Conservation (phyloP, 2,329 filamentous ascomycete species). For the Chaetomium strumarium region DNA sequence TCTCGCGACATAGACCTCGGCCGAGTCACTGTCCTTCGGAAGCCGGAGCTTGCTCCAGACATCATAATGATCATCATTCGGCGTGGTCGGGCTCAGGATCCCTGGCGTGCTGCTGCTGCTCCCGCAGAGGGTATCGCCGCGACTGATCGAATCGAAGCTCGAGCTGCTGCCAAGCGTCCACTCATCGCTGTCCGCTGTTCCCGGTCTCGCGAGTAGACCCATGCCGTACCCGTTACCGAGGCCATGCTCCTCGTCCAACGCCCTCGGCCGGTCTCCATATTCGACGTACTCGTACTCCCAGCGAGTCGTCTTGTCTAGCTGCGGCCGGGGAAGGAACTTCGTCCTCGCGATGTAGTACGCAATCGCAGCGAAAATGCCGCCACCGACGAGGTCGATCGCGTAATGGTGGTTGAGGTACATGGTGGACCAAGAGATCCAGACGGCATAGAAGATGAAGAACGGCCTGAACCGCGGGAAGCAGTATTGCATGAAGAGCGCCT, state of each 20-base stretch:
- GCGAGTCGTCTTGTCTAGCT: conserved; percentile 77
- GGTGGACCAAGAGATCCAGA: conserved; percentile 97
- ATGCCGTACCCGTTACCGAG: conserved; percentile 43
- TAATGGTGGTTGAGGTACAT: conserved; percentile 99
- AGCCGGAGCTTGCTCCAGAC: conserved; percentile 35
- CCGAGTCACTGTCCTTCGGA: conserved; percentile 37
- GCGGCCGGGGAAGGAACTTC: conserved; percentile 74
- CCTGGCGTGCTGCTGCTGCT: conserved; percentile 44
- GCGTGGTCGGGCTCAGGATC: conserved; percentile 44
- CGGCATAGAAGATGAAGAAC: conserved; percentile 74
- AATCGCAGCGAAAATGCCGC: conserved; percentile 69
- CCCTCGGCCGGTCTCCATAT: conserved; percentile 54
- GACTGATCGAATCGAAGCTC: conserved; percentile 48
- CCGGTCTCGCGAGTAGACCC: conserved; percentile 37
- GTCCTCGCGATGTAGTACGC: conserved; percentile 79
- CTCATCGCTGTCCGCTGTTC: conserved; percentile 65
- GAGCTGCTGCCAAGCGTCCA: conserved; percentile 87
- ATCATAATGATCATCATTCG: conserved; percentile 38
- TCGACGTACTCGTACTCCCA: conserved; percentile 97
- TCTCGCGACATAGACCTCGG: conserved; percentile 40
- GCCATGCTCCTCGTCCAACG: conserved; percentile 42
- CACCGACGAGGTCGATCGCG: conserved; percentile 83
- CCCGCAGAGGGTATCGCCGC: conserved; percentile 38
- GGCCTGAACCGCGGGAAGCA: conserved; percentile 79
- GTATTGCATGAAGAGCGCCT: conserved; percentile 88